These are phyloP conservation scores for Cornus controversa DNA, from an alignment of 148 eudicot species.

Conservation along the genomic window DNA sequence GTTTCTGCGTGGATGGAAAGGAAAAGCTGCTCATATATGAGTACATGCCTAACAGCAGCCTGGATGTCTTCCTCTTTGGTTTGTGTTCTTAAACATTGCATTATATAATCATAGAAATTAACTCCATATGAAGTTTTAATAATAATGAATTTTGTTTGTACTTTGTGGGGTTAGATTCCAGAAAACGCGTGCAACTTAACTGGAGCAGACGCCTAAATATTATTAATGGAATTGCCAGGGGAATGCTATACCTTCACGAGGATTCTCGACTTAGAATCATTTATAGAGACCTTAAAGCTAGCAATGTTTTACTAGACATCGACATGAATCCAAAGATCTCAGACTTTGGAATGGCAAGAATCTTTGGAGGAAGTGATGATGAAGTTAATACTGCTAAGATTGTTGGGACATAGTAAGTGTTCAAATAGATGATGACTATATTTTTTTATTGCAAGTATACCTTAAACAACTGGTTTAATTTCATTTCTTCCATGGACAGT, in stretches of 20 bases:
- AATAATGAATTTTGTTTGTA: background rate
- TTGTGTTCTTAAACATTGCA: no score
- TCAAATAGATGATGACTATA: no score
- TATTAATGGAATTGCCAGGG: conserved; percentile 35
- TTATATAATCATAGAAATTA: no score
- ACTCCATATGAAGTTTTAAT: background rate
- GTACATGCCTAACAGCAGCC: conserved; percentile 30
- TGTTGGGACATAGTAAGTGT: conserved; percentile 39
- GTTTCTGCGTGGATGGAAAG: conserved; percentile 32
- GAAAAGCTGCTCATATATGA: conserved; percentile 44
- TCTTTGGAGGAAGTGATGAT: conserved; percentile 24
- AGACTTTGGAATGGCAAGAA: conserved; percentile 48
- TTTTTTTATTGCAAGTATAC: background rate
- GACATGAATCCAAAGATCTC: conserved; percentile 47
- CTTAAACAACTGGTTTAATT: background rate
- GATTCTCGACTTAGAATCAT: conserved; percentile 41
- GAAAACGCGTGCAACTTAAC: conserved; percentile 16
- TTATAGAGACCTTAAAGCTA: conserved; percentile 46
- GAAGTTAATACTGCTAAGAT: conserved; percentile 28
- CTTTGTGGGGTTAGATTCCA: conserved; percentile 18
- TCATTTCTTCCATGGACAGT: conserved; percentile 15
- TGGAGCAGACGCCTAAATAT: conserved; percentile 31
- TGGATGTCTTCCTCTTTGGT: conserved; percentile 39
- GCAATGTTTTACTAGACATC: conserved; percentile 36
- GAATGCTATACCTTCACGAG: conserved; percentile 43